Evolutionary conservation across 2,329 filamentous ascomycete species (phyloP), one percentile per base, ranked within the genome.

Genomic region (Ophiostoma ips): DNA sequence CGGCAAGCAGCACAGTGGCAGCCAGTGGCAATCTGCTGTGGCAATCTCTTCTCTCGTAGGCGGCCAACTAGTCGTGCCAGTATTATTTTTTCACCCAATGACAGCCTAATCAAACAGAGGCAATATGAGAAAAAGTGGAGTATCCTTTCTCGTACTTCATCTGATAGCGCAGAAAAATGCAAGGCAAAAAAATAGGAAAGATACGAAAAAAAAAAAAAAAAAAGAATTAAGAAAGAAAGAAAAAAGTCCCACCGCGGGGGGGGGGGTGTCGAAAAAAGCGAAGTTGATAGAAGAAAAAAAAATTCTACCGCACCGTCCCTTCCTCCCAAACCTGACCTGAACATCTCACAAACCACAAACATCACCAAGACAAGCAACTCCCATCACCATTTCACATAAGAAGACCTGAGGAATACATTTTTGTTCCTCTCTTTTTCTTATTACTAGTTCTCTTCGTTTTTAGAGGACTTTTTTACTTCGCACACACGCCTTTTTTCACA

Each of bases 371-470:
- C 5, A 18, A 45, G 6, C 40, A 44, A 21, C 24, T n/a, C n/a
- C n/a, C n/a, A 41, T 46, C 24, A 50, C 31, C 49, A 18, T 44
- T n/a, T 8, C 44, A 34, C 33, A 45, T 13, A 45, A 34, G 21
- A 41, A 21, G 12, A 19, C 9, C 21, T n/a, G n/a, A n/a, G 15
- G 18, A 34, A 33, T 24, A 36, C 5, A 37, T 33, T 40, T 36
- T 44, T 46, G 43, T 50, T 40, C 19, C 31, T 38, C 28, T 35
- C 37, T 44, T 46, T 47, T 50, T 40, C 19, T 37, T 48, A 18
- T 37, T 28, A n/a, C 16, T 13, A 16, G 15, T 16, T 50, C 43
- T 41, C 19, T 50, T 35, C 18, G 16, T 36, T 36, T 13, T 34
- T 28, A 52, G 48, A 47, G 48, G n/a, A 33, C n/a, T n/a, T 21